Base-by-base conservation (phyloP, 2,329 filamentous ascomycete genomes). In the Iodosphaeria phyllophila region DNA sequence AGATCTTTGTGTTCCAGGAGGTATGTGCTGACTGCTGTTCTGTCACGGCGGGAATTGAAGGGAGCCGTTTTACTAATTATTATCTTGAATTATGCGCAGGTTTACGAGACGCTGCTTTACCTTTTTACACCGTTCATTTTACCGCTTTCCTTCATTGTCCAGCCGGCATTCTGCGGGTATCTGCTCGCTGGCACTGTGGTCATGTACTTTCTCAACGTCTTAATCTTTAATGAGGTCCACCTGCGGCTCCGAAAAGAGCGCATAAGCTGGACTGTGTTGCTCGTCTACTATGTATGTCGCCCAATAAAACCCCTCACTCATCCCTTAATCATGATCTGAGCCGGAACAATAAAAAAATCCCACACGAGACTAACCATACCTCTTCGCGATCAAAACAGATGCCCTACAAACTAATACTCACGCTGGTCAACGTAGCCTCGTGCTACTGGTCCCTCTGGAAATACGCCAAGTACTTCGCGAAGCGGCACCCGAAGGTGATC, bases 191-290 rank as follows among this genome's bases (percentile, higher is more conserved):
- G 38, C n/a, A 55, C 51, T 0, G 28, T 54, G 9, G 46, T 32
- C 8, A 41, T 60, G 37, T 58, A 60, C 29, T 35, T 52, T 22
- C 18, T 53, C 34, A 52, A 54, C 36, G 46, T 47, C 23, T 31
- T 53, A 8, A 43, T 60, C 20, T 60, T 60, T 43, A 60, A 60
- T 36, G 53, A 56, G 34, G 34, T 59, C 1, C 56, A 60, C 27
- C 43, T 60, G 2, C 49, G 56, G 7, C 31, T 41, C 16, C 54
- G 57, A 26, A 51, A 52, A 5, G 54, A 57, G 36, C 46, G 48
- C 18, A 40, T 59, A 8, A 40, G 40, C 19, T 52, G 43, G 39
- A 37, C 38, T 6, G 41, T 52, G 4, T 39, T 44, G 9, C 11
- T 48, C 2, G 26, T 53, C 4, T 60, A 54, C 36, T 60, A 59